Conservation (phyloP, 352 stramenopile genomes). For the Phytophthora palmivora region DNA sequence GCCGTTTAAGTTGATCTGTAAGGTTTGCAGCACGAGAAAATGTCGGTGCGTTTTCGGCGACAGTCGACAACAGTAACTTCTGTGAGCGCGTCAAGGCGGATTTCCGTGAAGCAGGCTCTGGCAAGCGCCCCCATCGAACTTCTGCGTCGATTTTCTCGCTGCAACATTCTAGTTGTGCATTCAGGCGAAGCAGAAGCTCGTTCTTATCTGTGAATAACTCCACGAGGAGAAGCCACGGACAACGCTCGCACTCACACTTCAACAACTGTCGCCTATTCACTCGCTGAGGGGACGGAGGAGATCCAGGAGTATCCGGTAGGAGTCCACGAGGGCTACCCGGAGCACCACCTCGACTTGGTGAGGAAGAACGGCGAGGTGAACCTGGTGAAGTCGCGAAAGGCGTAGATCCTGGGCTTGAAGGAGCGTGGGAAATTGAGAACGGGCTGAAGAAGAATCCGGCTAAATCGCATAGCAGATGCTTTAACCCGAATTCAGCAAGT, state of each 20-base stretch:
- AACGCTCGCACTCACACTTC: slow-evolving; percentile 73
- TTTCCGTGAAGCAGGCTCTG: slow-evolving; percentile 69
- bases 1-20: slow-evolving; percentile 66
- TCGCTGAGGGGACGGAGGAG: slow-evolving; percentile 35
- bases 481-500: slow-evolving; percentile 55
- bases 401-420: slow-evolving; percentile 20
- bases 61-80: slow-evolving; percentile 61
- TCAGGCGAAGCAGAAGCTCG: slow-evolving; percentile 75
- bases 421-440: slow-evolving; percentile 35
- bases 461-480: slow-evolving; percentile 69
- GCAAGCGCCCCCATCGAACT: slow-evolving; percentile 76
- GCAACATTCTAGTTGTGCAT: slow-evolving; percentile 72
- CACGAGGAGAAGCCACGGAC: slow-evolving; percentile 77
- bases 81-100: slow-evolving; percentile 69
- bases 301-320: slow-evolving; percentile 21
- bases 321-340: slow-evolving; percentile 31
- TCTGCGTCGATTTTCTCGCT: slow-evolving; percentile 80
- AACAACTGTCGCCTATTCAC: slow-evolving; percentile 57
- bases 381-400: slow-evolving; percentile 7
- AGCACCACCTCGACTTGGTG: slow-evolving; percentile 25
- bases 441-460: slow-evolving; percentile 67
- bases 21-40: slow-evolving; percentile 55
- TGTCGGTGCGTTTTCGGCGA: slow-evolving; percentile 41
- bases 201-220: slow-evolving; percentile 78
- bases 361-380: slow-evolving; percentile 24